These are phyloP conservation scores for Byssothecium circinans DNA, from an alignment of 2,329 filamentous ascomycete genomes.

Conservation along the genomic window DNA sequence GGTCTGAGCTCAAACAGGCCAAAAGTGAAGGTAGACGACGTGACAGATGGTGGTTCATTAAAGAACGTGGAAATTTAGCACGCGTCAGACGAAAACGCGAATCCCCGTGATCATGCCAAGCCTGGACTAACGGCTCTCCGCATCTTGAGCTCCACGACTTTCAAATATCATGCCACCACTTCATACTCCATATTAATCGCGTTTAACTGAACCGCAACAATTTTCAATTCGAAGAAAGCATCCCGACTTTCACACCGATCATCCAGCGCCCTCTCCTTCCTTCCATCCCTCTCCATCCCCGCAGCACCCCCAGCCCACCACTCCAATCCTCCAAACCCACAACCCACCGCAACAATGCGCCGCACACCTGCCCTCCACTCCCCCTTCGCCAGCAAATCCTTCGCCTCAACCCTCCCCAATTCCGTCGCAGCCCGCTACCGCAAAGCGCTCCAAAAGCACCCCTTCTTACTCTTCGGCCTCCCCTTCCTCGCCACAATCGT, in stretches of 20 bases:
- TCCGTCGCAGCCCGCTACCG: constrained; percentile 78
- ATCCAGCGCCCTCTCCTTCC: too few relatives aligned
- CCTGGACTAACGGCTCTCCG: not conserved
- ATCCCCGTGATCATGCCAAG: constrained; percentile 14
- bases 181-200: not conserved
- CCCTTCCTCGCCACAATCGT: constrained; percentile 91
- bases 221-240: too few relatives aligned
- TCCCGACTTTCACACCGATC: too few relatives aligned
- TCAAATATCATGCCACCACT: not conserved
- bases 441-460: constrained; percentile 70
- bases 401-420: constrained; percentile 59
- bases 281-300: too few relatives aligned
- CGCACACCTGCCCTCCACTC: constrained; percentile 15
- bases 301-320: not conserved
- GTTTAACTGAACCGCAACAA: not conserved
- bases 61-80: too few relatives aligned
- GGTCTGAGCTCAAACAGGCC: not conserved
- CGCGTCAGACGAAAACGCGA: constrained; percentile 6
- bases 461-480: constrained; percentile 90
- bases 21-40: not conserved
- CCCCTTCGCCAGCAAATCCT: constrained; percentile 62
- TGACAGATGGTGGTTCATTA: not conserved
- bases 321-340: not conserved
- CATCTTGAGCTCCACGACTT: not conserved
- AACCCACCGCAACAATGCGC: not conserved